Evolutionary conservation across 2,329 filamentous ascomycete species (phyloP), one percentile per base, ranked within the genome.

Genomic region (Xylaria sp.): DNA sequence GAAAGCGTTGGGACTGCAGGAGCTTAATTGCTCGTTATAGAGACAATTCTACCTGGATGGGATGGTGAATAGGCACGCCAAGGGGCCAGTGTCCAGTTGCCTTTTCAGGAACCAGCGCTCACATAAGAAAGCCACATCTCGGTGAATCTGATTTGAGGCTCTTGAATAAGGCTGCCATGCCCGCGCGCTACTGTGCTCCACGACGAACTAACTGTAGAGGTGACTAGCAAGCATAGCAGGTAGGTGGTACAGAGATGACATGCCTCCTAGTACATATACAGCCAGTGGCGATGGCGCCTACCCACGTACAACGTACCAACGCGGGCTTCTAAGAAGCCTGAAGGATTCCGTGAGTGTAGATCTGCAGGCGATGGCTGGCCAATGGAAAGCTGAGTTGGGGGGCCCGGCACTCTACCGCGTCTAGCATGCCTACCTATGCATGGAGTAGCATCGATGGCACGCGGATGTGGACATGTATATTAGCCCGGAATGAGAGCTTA

Each of bases 111-210:
- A 61, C 14, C 34, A 61, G 48, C 39, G 21, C 60, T 14, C 36
- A 50, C 45, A 24, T 14, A 19, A 61, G 55, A 61, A 57, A 59
- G 24, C 21, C 24, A 24, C 45, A 32, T 58, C 47, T 56, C 34
- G 66, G 62, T 54, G 57, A 56, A 61, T 55, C 8, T 17, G 39
- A 50, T 24, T 65, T 65, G 66, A 65, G 67, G 63, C 67, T 62
- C 62, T 50, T n/a, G 47, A 59, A 54, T 59, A 59, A 65, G 67
- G 62, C 63, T 65, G 54, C 48, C 54, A 59, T 65, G 48, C 32
- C 53, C 19, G 32, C 51, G 57, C 61, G 55, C 55, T 42, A 58
- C 56, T 51, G 36, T 39, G 39, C 59, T 58, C 59, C 54, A 48
- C 57, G 57, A 57, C 47, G 27, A n/a, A 11, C 14, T 17, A 19